Base-by-base conservation (phyloP, 139 green algal species). In the Picochlorum sp. region DNA sequence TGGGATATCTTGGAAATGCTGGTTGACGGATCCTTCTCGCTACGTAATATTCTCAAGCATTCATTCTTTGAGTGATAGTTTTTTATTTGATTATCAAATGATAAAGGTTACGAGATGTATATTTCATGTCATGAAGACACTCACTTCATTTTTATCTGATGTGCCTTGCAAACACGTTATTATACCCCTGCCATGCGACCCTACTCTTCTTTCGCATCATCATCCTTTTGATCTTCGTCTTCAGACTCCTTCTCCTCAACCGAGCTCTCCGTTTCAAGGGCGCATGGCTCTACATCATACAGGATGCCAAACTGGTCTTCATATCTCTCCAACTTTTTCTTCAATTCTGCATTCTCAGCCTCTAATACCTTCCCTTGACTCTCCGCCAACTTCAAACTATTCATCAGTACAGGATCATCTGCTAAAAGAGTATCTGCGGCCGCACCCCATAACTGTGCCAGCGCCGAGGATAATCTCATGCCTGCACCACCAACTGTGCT, bases 1-100 rank as follows among this genome's bases (percentile, higher is more conserved):
- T 89, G 83, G 83, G 45, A 81, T 28, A 67, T 89, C 6, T 44
- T 89, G 14, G 11, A 15, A 4, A 34, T 67, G 7, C 34, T 41
- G 9, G 34, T 41, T 11, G 34, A 41, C 34, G 34, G 34, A 11
- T 41, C 34, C 34, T 41, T 41, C 2, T 41, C 34, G 34, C 34
- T 41, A 11, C 34, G 34, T 41, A 41, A 41, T 11, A 41, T 41
- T 41, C 34, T 41, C 7, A 41, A 41, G 7, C 34, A 41, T 41
- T 41, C 34, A 13, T 41, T 13, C 34, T 41, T 41, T 41, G 7
- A 41, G 34, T 41, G 34, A 41, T 4, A 30, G 28, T 7, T 30
- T 30, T 30, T 5, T 30, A 30, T 30, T 30, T 5, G 28, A 30
- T 30, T 5, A 30, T 30, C 28, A 30, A 30, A 30, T 30, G 4